These are phyloP conservation scores for Atkinsonella hypoxylon DNA, from an alignment of 2,329 filamentous ascomycete species.

Conservation along the genomic window DNA sequence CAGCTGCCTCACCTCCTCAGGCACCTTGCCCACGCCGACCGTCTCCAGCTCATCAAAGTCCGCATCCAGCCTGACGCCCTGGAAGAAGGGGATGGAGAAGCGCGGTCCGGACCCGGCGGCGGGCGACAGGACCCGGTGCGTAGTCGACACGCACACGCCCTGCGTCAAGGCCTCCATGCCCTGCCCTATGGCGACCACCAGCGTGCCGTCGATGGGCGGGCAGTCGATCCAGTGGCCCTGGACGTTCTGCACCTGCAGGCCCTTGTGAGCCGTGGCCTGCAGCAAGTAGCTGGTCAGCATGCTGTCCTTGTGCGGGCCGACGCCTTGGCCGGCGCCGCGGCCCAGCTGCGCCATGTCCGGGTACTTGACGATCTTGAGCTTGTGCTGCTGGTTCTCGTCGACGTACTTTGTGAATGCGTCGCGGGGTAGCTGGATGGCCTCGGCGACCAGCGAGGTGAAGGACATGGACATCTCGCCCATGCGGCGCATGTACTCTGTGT, in stretches of 20 bases:
- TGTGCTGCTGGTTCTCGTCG: constrained; percentile 64
- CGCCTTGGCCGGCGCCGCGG: constrained; percentile 37
- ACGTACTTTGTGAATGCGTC: constrained; percentile 70
- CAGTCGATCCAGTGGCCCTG: constrained; percentile 72
- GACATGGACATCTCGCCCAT: constrained; percentile 62
- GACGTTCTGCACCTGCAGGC: constrained; percentile 75
- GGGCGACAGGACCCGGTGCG: constrained; percentile 72
- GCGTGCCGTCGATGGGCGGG: constrained; percentile 60
- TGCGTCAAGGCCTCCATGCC: constrained; percentile 75
- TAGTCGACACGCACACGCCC: constrained; percentile 72
- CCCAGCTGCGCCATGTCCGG: constrained; percentile 56
- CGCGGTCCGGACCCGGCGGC: constrained; percentile 56
- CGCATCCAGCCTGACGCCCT: constrained; percentile 69
- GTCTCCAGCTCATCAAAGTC: constrained; percentile 64
- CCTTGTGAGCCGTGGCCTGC: constrained; percentile 64
- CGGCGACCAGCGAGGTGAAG: constrained; percentile 72
- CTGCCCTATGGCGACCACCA: constrained; percentile 81
- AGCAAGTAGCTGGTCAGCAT: constrained; percentile 76
- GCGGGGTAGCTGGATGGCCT: constrained; percentile 61
- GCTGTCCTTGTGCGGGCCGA: constrained; percentile 74
- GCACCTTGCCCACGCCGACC: constrained; percentile 44
- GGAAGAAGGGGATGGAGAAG: constrained; percentile 79
- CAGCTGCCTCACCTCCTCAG: constrained; percentile 50
- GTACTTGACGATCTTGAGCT: constrained; percentile 83
- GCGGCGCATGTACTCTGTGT: constrained; percentile 61